Evolutionary conservation across 2,329 filamentous ascomycete species (phyloP), one percentile per base, ranked within the genome.

Genomic region (Penicillium frequentans): DNA sequence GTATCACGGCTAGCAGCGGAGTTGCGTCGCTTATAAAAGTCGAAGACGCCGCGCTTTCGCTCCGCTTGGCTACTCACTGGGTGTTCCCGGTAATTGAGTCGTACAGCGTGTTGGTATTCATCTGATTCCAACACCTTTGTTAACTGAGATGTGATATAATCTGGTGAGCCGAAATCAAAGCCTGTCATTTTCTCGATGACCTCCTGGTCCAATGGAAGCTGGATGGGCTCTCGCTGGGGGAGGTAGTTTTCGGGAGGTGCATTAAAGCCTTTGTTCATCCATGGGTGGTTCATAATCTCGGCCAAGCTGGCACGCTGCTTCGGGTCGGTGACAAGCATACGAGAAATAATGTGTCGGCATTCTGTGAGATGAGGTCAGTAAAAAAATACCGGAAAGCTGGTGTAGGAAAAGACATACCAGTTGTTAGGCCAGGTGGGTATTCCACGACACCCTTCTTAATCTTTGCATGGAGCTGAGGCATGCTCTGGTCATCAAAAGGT

Each of bases 401-500:
- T 16, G 26, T 45, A 19, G 48, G 37, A 27, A 31, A 52, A 24
- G 23, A 77, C 88, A 73, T 83, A 96, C 93, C 93, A 68, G 86
- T 86, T 56, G 91, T 93, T 39, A 99, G 81, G 87, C 95, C 98
- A 58, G 88, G 90, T 3, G 95, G 95, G 74, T 98, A 99, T 73
- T 99, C 95, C 19, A 98, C 95, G 50, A 90, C 78, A 35, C 95
- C 95, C 73, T 96, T 96, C 80, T 99, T 99, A 76, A 99, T 99
- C 79, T 99, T 99, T 57, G 93, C 93, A 77, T 99, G 95, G 49
- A 99, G 81, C 62, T 96, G 93, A 35, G 93, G 95, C 92, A 99
- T 99, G 78, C 93, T 97, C 77, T 99, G 95, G 71, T 99, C 95
- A 72, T 99, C 95, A 70, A 99, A 99, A 0, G 95, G 95, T 3